Evolutionary conservation across 192 early-diverging fungal genomes (phyloP).

Genomic region (Powellomyces hirtus): DNA sequence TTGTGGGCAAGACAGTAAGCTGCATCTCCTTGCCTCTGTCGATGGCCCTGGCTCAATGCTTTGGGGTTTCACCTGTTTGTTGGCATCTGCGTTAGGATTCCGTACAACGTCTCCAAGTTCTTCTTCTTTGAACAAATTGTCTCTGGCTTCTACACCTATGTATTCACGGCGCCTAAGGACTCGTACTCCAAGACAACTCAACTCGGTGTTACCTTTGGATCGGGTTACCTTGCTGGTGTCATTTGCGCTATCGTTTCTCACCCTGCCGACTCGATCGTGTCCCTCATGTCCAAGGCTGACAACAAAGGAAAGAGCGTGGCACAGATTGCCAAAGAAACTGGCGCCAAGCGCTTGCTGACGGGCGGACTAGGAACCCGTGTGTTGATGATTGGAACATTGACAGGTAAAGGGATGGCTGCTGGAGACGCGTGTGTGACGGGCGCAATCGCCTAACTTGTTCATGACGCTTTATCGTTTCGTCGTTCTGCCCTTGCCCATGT

Average conservation of each 20-base stretch:
- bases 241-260: conserved; percentile 85
- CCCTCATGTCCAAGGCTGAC: conserved; percentile 38
- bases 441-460: too few relatives aligned
- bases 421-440: too few relatives aligned
- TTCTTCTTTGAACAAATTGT: conserved; percentile 69
- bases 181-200: conserved; percentile 70
- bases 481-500: neutral
- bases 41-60: too few relatives aligned
- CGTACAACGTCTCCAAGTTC: conserved; percentile 86
- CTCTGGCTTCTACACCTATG: conserved; percentile 22
- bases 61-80: too few relatives aligned
- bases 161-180: conserved; percentile 56
- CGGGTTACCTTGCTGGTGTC: conserved; percentile 84
- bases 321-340: conserved; percentile 44
- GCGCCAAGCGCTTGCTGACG: conserved; percentile 50
- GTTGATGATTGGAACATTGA: conserved; percentile 88
- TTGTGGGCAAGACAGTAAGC: conserved; percentile 71
- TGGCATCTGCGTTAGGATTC: conserved; percentile 47
- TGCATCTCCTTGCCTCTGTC: too few relatives aligned
- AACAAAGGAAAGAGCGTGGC: conserved; percentile 52
- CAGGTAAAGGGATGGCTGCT: conserved; percentile 43
- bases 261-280: conserved; percentile 77
- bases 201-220: conserved; percentile 74
- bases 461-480: too few relatives aligned
- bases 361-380: conserved; percentile 79